These are phyloP conservation scores for Kitagawia praeruptora DNA, from an alignment of 129 eudicot genomes.

Conservation along the genomic window DNA sequence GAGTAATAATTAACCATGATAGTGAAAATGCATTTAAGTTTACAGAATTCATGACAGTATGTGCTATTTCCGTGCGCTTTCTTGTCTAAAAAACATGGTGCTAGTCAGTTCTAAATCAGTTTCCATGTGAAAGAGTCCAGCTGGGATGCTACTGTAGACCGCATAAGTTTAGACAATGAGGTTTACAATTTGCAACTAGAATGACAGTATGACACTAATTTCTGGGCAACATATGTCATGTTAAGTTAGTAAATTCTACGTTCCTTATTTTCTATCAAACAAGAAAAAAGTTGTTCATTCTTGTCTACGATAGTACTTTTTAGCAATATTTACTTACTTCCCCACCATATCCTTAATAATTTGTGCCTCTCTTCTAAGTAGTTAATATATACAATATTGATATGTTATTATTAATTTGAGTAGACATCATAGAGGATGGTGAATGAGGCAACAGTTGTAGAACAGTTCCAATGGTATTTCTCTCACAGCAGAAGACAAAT, in stretches of 20 bases:
- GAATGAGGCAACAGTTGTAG: neutral
- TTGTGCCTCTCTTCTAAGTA: neutral
- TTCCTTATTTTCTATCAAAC: neutral
- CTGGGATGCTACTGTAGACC: neutral
- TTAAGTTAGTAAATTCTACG: neutral
- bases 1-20: neutral
- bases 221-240: neutral
- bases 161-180: neutral
- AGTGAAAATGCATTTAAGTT: neutral
- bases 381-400: neutral
- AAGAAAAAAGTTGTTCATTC: neutral
- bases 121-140: neutral
- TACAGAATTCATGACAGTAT: neutral
- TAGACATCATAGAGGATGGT: neutral
- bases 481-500: neutral
- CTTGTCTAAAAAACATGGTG: neutral
- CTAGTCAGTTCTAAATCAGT: neutral
- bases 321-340: neutral
- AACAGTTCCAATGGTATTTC: neutral
- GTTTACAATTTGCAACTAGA: neutral
- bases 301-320: neutral
- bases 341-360: neutral
- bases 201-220: neutral
- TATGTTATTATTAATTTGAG: neutral
- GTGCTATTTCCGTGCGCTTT: neutral